Evolutionary conservation across 257 asterid species (phyloP), one percentile per base, ranked within the genome.

Genomic region (Verbena officinalis): DNA sequence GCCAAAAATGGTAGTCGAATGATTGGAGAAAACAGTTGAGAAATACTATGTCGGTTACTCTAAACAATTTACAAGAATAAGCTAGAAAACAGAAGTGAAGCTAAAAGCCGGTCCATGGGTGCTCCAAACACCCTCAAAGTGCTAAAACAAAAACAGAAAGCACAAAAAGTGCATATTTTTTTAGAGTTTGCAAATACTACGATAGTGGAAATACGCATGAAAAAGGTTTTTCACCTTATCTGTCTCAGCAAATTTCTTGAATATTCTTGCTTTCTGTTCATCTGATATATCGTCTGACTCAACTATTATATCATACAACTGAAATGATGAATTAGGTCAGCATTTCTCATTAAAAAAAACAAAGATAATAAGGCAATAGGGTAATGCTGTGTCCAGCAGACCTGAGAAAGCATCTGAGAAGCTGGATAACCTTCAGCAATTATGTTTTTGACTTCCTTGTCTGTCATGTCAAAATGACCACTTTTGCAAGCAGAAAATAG

Each of bases 401-500:
- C 99, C 97, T 93, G 99, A 64, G 78, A 84, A 55, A 93, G 83
- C 84, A 82, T 81, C 84, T 87, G 97, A 73, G 99, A 84, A 73
- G 68, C 95, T 24, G 99, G 97, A 81, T 93, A 90, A 52, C 99
- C 99, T 80, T 90, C 99, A 14, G 97, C 95, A 51, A 86, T 84
- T 55, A 86, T 84, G 60, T 86, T 84, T 70, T 85, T 84, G 23
- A 88, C 95, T 84, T 90, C 95, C 75, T 75, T 88, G 79, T 93
- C 91, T 11, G 96, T 95, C 67, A 64, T 67, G 83, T 93, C 99
- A 70, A 90, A 93, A 58, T 86, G 61, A 38, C 95, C 95, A 75
- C 90, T 86, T 79, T 38, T 77, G 80, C 99, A 93, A 69, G 99
- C 92, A 55, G 78, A 68, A 65, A 78, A 73, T 46, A 93, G 86